phyloP scores from a whole-genome alignment of 345 rosid species.

The Euclidium syriacum region DNA sequence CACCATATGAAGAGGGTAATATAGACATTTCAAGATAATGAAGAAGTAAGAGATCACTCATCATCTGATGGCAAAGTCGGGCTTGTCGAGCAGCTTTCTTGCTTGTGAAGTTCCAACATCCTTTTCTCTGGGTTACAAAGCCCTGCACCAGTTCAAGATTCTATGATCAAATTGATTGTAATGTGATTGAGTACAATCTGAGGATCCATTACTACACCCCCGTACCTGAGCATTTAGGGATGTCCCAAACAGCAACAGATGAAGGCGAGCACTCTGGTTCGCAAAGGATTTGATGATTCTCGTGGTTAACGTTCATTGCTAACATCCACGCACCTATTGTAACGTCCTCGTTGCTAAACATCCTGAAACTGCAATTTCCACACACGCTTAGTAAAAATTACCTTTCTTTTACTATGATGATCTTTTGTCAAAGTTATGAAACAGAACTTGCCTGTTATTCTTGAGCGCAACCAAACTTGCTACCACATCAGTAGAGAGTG shows the following conservation, averaged over 20 bases:
- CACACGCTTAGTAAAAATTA: background rate
- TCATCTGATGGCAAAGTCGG: constrained; percentile 68
- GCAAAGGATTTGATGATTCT: constrained; percentile 58
- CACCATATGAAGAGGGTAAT: background rate
- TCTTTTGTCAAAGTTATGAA: background rate
- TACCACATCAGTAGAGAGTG: constrained; percentile 84
- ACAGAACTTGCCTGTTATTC: constrained; percentile 58
- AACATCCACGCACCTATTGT: constrained; percentile 99
- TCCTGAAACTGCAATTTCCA: constrained; percentile 60
- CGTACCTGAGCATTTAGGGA: constrained; percentile 90
- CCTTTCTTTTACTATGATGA: background rate
- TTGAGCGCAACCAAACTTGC: constrained; percentile 68
- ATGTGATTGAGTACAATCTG: background rate
- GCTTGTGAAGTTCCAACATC: constrained; percentile 75
- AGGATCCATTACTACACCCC: background rate
- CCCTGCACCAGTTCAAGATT: constrained; percentile 39
- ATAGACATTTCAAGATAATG: background rate
- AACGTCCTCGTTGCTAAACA: constrained; percentile 96
- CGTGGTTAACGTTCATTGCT: constrained; percentile 91
- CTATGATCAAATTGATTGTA: background rate
- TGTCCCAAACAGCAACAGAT: constrained; percentile 91
- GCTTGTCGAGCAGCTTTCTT: constrained; percentile 64
- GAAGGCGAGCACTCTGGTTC: constrained; percentile 56
- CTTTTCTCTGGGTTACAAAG: constrained; percentile 70
- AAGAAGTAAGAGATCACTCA: constrained; percentile 24